A percentile compares a stretch with the other conserved stretches of the same genome.
Conservation (phyloP, 148 eudicot species). For the Nepenthes gracilis region DNA sequence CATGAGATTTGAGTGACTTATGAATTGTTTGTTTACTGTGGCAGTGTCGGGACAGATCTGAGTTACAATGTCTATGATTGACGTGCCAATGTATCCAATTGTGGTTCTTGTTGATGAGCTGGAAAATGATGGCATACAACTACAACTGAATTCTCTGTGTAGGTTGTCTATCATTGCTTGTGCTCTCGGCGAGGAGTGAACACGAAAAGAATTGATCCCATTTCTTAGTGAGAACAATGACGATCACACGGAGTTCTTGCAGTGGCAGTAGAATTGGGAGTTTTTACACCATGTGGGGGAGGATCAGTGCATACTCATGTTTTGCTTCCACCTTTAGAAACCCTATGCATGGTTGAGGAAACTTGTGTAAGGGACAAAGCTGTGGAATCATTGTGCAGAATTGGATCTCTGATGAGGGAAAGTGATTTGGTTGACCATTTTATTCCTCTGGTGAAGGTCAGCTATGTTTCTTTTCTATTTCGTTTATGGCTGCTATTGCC, state of each 20-base stretch:
- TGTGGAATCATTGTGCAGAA: constrained; percentile 37
- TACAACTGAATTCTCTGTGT: constrained; percentile 46
- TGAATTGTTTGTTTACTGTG: no score
- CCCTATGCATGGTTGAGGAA: constrained; percentile 46
- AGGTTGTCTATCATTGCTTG: constrained; percentile 44
- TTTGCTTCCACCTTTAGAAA: constrained; percentile 44
- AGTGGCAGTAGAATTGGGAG: constrained; percentile 50
- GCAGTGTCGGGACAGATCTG: no score
- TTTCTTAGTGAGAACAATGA: constrained; percentile 49
- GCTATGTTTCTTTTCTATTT: neutral
- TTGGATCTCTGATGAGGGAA: constrained; percentile 52
- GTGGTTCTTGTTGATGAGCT: constrained; percentile 35
- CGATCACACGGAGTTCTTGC: constrained; percentile 49
- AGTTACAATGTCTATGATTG: constrained; percentile 36
- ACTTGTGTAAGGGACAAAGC: constrained; percentile 60
- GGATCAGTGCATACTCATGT: constrained; percentile 44
- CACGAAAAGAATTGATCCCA: constrained; percentile 48
- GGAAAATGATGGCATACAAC: constrained; percentile 34
- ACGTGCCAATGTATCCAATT: constrained; percentile 45
- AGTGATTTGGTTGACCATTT: constrained; percentile 34
- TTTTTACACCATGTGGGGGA: constrained; percentile 45
- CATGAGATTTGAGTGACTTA: no score
- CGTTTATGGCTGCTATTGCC: neutral
- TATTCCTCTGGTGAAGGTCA: constrained; percentile 47
- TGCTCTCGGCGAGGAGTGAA: constrained; percentile 48